Percentiles rank a stretch among this genome's conserved stretches.
Evolutionary conservation across 352 stramenopile species (phyloP).

Genomic region (Phytopythium vexans): DNA sequence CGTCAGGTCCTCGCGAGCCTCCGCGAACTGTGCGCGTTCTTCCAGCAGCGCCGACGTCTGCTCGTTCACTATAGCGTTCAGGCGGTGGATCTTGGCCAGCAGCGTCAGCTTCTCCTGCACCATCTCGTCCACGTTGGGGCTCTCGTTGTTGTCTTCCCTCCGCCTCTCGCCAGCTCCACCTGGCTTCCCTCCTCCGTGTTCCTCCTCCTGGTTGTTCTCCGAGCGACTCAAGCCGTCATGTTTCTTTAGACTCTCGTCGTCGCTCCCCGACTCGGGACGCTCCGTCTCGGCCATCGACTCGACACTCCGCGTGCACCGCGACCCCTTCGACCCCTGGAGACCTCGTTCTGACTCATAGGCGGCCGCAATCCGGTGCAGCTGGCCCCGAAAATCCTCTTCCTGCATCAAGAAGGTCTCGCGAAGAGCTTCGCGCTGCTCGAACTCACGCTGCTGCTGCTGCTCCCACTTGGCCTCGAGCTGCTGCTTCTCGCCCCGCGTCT

Average conservation of each 20-base stretch:
- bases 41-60: neutral
- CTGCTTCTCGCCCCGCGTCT: conserved; percentile 30
- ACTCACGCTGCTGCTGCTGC: neutral
- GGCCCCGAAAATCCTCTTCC: conserved; percentile 1
- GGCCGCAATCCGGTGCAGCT: neutral
- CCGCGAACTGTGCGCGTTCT: neutral
- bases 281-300: too few relatives aligned
- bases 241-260: too few relatives aligned
- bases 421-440: neutral
- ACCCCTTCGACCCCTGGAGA: too few relatives aligned
- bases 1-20: neutral
- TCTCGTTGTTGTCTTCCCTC: too few relatives aligned
- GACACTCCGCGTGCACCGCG: too few relatives aligned
- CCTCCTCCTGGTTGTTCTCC: too few relatives aligned
- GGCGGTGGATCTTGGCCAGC: neutral
- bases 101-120: neutral
- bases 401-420: neutral
- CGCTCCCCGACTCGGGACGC: too few relatives aligned
- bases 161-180: too few relatives aligned
- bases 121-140: neutral
- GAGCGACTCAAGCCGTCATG: too few relatives aligned
- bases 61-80: neutral
- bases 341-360: too few relatives aligned
- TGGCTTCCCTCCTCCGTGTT: too few relatives aligned
- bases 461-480: conserved; percentile 16